phyloP scores from a whole-genome alignment of 2,329 filamentous ascomycete genomes.

The Colletotrichum lupini region DNA sequence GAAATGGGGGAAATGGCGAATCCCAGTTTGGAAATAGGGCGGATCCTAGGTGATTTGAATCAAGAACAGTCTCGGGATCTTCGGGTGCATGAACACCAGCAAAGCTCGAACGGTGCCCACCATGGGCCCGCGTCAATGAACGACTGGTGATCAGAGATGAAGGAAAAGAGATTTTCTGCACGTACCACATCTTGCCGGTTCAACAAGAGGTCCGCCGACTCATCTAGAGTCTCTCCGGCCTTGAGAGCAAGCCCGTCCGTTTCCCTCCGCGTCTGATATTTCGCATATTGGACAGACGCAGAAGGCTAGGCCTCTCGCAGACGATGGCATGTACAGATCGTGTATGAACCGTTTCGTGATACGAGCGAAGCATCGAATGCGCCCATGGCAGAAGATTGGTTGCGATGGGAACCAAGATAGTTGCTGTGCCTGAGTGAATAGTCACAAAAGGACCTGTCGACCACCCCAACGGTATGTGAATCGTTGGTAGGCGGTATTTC shows the following conservation, averaged over 20 bases:
- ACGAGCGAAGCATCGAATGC: neutral
- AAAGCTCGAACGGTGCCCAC: slow-evolving; percentile 3
- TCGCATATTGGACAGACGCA: neutral
- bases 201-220: neutral
- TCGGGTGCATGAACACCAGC: slow-evolving; percentile 28
- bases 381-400: neutral
- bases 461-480: neutral
- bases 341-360: neutral
- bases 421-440: neutral
- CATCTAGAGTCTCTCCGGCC: neutral
- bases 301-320: neutral
- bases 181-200: neutral
- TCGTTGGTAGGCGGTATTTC: neutral
- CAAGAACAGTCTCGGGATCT: slow-evolving; percentile 29
- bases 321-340: neutral
- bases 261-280: neutral
- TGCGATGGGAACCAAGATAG: neutral
- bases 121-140: neutral
- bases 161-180: neutral
- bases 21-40: slow-evolving; percentile 5
- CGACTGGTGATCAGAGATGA: neutral
- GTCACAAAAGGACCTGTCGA: neutral
- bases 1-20: neutral
- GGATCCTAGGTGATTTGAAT: slow-evolving; percentile 10
- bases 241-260: neutral